These are phyloP conservation scores for Sclerospora graminicola DNA, from an alignment of 352 stramenopile genomes.

Conservation along the genomic window DNA sequence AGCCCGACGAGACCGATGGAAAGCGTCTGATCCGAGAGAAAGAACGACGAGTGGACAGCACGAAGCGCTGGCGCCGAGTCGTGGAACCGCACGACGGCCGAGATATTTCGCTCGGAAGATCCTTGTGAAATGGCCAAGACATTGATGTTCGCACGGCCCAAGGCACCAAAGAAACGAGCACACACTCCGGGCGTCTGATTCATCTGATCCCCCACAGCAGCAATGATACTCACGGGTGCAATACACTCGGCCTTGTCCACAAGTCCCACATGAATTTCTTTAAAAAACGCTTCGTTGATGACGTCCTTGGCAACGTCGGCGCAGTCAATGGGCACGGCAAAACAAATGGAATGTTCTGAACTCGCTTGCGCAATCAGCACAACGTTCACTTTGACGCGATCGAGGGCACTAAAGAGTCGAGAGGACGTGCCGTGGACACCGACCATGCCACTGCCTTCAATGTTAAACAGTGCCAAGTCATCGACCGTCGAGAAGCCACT, in stretches of 20 bases:
- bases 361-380: conserved; percentile 91
- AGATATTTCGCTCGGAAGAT: conserved; percentile 92
- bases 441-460: conserved; percentile 93
- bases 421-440: conserved; percentile 90
- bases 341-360: conserved; percentile 94
- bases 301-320: conserved; percentile 57
- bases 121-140: conserved; percentile 93
- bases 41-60: conserved; percentile 92
- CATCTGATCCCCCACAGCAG: conserved; percentile 94
- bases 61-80: conserved; percentile 88
- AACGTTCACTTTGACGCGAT: conserved; percentile 89
- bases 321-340: conserved; percentile 81
- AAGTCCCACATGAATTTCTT: conserved; percentile 77
- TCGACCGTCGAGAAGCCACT: conserved; percentile 91
- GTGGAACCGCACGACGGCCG: conserved; percentile 82
- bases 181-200: conserved; percentile 86
- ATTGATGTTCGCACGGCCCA: conserved; percentile 92
- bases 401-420: conserved; percentile 88
- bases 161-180: conserved; percentile 89
- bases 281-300: conserved; percentile 81
- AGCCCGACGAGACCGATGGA: conserved; percentile 88
- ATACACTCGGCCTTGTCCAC: conserved; percentile 81
- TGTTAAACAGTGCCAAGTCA: conserved; percentile 91
- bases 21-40: conserved; percentile 88
- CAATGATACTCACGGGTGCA: conserved; percentile 90